phyloP scores from a whole-genome alignment of 148 eudicot genomes.

The Camellia japonica region DNA sequence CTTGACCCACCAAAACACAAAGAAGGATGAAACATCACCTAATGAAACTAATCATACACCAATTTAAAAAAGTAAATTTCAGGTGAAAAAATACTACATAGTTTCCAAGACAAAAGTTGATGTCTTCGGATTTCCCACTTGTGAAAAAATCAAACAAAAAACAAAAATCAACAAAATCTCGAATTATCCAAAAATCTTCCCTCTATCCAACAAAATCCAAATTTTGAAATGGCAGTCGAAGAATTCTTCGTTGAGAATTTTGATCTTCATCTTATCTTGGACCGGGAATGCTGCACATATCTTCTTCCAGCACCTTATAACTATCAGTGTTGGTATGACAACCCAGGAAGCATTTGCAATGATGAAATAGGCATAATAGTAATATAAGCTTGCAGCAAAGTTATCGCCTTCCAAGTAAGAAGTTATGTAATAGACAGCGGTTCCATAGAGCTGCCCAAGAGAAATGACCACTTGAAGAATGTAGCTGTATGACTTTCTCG shows the following conservation, averaged over 20 bases:
- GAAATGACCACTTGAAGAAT: constrained; percentile 71
- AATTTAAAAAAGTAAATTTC: too few relatives aligned
- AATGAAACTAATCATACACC: too few relatives aligned
- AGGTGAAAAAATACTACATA: too few relatives aligned
- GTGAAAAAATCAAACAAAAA: neutral
- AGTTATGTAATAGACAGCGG: constrained; percentile 66
- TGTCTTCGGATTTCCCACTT: neutral
- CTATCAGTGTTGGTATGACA: constrained; percentile 62
- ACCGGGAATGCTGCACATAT: constrained; percentile 50
- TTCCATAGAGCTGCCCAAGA: constrained; percentile 88
- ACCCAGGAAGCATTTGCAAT: constrained; percentile 69
- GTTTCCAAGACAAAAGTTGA: neutral
- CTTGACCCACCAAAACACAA: too few relatives aligned
- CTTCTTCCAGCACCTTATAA: constrained; percentile 72
- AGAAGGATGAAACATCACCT: too few relatives aligned
- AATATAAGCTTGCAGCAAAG: constrained; percentile 44
- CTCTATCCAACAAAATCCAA: neutral
- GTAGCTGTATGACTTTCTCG: constrained; percentile 65
- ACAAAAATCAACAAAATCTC: neutral
- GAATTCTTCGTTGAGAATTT: constrained; percentile 27
- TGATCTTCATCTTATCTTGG: constrained; percentile 54
- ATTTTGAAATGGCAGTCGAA: neutral
- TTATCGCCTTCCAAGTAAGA: constrained; percentile 77
- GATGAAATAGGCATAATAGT: constrained; percentile 73
- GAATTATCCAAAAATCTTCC: neutral